Percentiles rank a stretch among this genome's conserved stretches.
Evolutionary conservation across 2,329 filamentous ascomycete species (phyloP).

Genomic region (Botrytis porri): DNA sequence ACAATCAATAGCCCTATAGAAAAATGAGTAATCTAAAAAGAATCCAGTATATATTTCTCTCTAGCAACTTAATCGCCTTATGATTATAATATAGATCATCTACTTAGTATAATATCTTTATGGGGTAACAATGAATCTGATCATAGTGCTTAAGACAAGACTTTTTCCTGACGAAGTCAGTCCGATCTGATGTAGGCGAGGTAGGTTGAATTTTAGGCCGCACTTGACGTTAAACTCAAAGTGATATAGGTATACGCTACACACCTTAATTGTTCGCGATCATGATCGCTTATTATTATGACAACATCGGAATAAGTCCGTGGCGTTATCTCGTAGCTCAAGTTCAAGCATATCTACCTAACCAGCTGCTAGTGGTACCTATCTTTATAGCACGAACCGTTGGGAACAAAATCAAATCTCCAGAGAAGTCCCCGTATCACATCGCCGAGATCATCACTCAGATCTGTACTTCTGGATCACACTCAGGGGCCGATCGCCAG

Average conservation of each 20-base stretch:
- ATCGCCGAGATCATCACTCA: constrained; percentile 9
- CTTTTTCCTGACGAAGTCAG: background rate
- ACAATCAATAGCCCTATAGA: background rate
- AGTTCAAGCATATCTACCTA: constrained; percentile 8
- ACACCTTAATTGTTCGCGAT: background rate
- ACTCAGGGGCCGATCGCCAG: background rate
- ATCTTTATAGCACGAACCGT: background rate
- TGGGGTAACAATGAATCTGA: background rate
- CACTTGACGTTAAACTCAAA: background rate
- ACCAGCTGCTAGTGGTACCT: constrained; percentile 1
- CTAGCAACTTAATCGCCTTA: no score
- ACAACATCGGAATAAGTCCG: background rate
- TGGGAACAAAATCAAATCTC: constrained; percentile 2
- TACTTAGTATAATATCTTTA: background rate
- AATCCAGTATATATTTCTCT: background rate
- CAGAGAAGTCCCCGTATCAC: background rate
- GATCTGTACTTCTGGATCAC: constrained; percentile 4
- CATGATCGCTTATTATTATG: background rate
- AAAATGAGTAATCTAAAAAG: background rate
- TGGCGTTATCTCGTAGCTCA: background rate
- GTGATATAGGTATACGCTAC: background rate
- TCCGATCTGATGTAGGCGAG: background rate
- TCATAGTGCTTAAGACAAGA: background rate
- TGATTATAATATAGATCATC: background rate
- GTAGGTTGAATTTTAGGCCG: background rate